Percentiles rank a stretch among this genome's conserved stretches.
These are phyloP conservation scores for Mycosphaerelloides madeirae DNA, from an alignment of 2,329 filamentous ascomycete species.

Conservation along the genomic window DNA sequence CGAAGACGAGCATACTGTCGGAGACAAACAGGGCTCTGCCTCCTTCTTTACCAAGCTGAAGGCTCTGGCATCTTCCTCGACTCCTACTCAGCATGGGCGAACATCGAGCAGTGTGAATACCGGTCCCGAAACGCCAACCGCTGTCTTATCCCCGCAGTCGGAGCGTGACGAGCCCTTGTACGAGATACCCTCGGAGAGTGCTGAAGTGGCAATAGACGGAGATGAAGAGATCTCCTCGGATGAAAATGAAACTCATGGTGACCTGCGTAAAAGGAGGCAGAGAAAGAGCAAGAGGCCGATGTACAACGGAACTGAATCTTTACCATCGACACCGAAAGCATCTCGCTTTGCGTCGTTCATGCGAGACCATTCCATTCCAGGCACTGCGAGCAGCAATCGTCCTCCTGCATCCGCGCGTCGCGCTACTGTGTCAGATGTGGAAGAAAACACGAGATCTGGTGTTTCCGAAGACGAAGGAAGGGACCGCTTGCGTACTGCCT, in stretches of 20 bases:
- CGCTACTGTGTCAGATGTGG: constrained; percentile 40
- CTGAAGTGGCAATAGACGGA: constrained; percentile 69
- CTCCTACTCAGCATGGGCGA: constrained; percentile 4
- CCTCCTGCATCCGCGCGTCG: constrained; percentile 53
- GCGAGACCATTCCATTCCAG: constrained; percentile 41
- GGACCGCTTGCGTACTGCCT: constrained; percentile 44
- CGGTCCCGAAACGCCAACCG: constrained; percentile 22
- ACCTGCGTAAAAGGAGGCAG: constrained; percentile 55
- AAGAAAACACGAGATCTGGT: constrained; percentile 37
- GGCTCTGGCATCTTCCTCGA: constrained; percentile 23
- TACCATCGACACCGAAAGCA: constrained; percentile 61
- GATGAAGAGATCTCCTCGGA: constrained; percentile 62
- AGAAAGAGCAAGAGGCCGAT: constrained; percentile 58
- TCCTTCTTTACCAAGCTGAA: constrained; percentile 30
- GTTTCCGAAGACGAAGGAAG: constrained; percentile 50
- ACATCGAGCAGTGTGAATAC: constrained; percentile 8
- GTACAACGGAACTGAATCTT: constrained; percentile 55
- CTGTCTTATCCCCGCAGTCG: constrained; percentile 28
- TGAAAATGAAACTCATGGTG: constrained; percentile 42
- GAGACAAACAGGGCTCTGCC: constrained; percentile 20
- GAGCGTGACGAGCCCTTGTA: constrained; percentile 31
- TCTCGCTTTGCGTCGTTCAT: constrained; percentile 49
- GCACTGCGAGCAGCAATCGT: constrained; percentile 49
- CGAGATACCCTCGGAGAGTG: constrained; percentile 21
- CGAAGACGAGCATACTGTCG: constrained; percentile 10